Conservation (phyloP, 352 stramenopile genomes). For the Globisporangium polare region DNA sequence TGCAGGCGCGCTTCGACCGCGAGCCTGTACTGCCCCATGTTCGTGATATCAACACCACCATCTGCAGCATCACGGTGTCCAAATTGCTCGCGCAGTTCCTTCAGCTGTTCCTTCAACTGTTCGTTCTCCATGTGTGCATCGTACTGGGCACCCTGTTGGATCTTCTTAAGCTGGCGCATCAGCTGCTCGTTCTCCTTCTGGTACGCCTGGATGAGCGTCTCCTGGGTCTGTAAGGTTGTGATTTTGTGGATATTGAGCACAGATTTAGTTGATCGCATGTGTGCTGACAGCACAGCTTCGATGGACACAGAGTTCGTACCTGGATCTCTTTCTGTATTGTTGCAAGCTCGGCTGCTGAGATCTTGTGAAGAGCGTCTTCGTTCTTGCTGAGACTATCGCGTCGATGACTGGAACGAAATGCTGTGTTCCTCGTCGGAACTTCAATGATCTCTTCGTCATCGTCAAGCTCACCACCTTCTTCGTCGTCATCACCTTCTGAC, state of each 20-base stretch:
- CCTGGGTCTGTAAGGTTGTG: conserved; percentile 43
- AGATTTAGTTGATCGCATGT: neutral
- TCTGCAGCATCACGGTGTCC: conserved; percentile 14
- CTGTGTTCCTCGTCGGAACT: neutral
- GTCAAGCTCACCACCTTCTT: neutral
- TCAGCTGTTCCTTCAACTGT: conserved; percentile 43
- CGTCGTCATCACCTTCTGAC: neutral
- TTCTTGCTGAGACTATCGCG: neutral
- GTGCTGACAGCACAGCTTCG: neutral
- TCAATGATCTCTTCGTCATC: neutral
- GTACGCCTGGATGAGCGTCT: conserved; percentile 72
- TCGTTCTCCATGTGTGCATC: conserved; percentile 79
- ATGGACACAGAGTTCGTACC: conserved; percentile 13
- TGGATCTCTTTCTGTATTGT: conserved; percentile 59
- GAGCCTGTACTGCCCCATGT: conserved; percentile 40
- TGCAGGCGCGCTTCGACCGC: conserved; percentile 61
- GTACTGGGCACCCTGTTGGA: conserved; percentile 57
- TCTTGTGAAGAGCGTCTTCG: neutral
- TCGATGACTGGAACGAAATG: neutral
- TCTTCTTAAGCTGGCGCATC: conserved; percentile 71
- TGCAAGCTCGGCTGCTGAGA: conserved; percentile 10
- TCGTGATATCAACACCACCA: conserved; percentile 19
- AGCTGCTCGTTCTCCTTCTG: conserved; percentile 82
- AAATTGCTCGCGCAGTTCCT: conserved; percentile 32
- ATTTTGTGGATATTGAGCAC: neutral